Conservation (phyloP, 148 eudicot genomes). For the Heliamphora exappendiculata region DNA sequence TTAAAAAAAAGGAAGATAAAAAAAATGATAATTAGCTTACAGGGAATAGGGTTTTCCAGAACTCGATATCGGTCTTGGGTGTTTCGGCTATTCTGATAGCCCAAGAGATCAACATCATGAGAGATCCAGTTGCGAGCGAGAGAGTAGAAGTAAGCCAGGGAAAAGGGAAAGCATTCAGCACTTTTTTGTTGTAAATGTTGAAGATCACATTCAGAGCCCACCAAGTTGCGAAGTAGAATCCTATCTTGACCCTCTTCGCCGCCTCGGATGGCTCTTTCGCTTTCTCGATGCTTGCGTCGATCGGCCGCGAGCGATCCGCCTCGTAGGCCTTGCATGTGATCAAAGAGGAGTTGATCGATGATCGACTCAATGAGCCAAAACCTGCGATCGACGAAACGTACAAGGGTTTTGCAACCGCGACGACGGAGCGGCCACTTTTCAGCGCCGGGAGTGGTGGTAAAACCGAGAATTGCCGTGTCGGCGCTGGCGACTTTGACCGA, state of each 20-base stretch:
- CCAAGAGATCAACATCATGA: slow-evolving; percentile 91
- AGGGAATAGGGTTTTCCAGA: slow-evolving; percentile 85
- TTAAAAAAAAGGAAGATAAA: neutral
- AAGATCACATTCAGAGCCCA: slow-evolving; percentile 90
- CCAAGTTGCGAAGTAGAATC: slow-evolving; percentile 86
- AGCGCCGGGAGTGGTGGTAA: slow-evolving; percentile 20
- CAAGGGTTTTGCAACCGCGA: slow-evolving; percentile 45
- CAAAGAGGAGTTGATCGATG: slow-evolving; percentile 21
- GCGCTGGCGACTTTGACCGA: slow-evolving; percentile 29
- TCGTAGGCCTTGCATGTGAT: slow-evolving; percentile 71
- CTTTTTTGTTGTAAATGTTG: slow-evolving; percentile 89
- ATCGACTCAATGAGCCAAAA: slow-evolving; percentile 21
- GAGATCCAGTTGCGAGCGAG: slow-evolving; percentile 81
- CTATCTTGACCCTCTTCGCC: slow-evolving; percentile 71
- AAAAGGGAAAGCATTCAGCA: slow-evolving; percentile 82
- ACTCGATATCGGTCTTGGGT: slow-evolving; percentile 72
- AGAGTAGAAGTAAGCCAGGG: slow-evolving; percentile 95
- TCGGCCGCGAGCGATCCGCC: slow-evolving; percentile 54
- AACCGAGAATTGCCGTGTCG: slow-evolving; percentile 24
- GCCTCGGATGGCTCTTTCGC: slow-evolving; percentile 30
- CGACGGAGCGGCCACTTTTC: slow-evolving; percentile 14
- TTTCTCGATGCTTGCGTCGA: slow-evolving; percentile 16
- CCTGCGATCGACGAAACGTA: slow-evolving; percentile 30
- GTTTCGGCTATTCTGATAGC: slow-evolving; percentile 56
- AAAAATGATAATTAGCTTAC: slow-evolving; percentile 30